These are phyloP conservation scores for Aspergillus biplanus DNA, from an alignment of 495 filamentous ascomycete species.

Conservation along the genomic window DNA sequence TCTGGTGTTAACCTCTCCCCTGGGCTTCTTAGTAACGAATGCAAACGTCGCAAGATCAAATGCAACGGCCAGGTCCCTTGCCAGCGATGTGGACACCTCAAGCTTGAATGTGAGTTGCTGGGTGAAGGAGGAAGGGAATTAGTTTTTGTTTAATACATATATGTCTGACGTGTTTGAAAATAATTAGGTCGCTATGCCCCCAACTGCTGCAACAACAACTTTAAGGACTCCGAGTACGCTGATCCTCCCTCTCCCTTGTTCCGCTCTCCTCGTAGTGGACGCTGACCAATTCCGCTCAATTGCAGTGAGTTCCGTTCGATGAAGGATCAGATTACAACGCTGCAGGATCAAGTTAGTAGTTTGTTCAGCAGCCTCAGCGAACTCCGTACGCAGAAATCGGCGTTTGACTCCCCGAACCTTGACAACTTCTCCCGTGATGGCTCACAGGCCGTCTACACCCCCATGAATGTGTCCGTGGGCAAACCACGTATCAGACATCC, in stretches of 20 bases:
- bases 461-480: conserved; percentile 35
- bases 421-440: conserved; percentile 44
- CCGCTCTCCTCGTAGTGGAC: neutral
- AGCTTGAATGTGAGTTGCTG: conserved; percentile 66
- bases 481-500: conserved; percentile 55
- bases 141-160: conserved; percentile 2
- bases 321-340: conserved; percentile 67
- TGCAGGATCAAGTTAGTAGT: conserved; percentile 85
- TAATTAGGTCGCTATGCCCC: conserved; percentile 74
- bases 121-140: too few species aligned
- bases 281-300: conserved; percentile 3
- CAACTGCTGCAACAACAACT: conserved; percentile 80
- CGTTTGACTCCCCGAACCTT: conserved; percentile 41
- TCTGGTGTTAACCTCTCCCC: neutral
- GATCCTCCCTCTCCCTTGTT: neutral
- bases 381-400: conserved; percentile 52
- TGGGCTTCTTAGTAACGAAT: conserved; percentile 66
- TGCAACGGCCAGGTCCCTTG: conserved; percentile 92
- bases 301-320: conserved; percentile 76
- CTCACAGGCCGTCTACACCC: conserved; percentile 41
- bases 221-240: conserved; percentile 80
- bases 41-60: conserved; percentile 93
- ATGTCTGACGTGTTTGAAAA: conserved; percentile 9
- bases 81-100: conserved; percentile 85
- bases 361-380: conserved; percentile 72